Evolutionary conservation across 345 rosid genomes (phyloP).

Genomic region (Boechera retrofracta): DNA sequence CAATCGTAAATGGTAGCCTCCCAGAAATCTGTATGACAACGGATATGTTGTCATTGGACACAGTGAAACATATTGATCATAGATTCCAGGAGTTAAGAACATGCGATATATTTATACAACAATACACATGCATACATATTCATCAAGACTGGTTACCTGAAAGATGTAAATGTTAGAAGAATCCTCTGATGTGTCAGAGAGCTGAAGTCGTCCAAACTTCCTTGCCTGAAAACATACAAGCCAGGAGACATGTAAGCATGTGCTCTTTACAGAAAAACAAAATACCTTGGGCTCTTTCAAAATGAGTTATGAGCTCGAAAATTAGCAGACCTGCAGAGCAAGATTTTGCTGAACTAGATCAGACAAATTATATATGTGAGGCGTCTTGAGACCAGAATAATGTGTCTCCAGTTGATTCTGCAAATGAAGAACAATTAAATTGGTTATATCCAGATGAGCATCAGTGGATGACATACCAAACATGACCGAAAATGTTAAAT

Average conservation of each 20-base stretch:
- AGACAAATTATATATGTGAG: conserved; percentile 89
- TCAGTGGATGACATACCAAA: conserved; percentile 22
- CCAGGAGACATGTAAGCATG: conserved; percentile 33
- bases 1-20: conserved; percentile 69
- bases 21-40: conserved; percentile 69
- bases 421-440: conserved; percentile 30
- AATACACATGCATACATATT: conserved; percentile 6
- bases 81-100: conserved; percentile 8
- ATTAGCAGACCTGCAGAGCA: conserved; percentile 67
- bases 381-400: conserved; percentile 89
- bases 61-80: conserved; percentile 14
- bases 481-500: conserved; percentile 6
- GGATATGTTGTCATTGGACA: conserved; percentile 30
- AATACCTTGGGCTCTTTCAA: conserved; percentile 5
- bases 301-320: conserved; percentile 25
- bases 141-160: conserved; percentile 62
- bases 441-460: conserved; percentile 37
- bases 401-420: conserved; percentile 77
- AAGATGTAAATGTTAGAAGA: conserved; percentile 80
- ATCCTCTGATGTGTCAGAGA: conserved; percentile 67
- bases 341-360: conserved; percentile 84
- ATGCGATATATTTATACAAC: background rate
- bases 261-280: conserved; percentile 8
- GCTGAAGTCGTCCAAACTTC: conserved; percentile 65
- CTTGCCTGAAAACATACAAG: conserved; percentile 56